Conservation (phyloP, 2,329 filamentous ascomycete genomes). For the Aspergillus eucalypticola region DNA sequence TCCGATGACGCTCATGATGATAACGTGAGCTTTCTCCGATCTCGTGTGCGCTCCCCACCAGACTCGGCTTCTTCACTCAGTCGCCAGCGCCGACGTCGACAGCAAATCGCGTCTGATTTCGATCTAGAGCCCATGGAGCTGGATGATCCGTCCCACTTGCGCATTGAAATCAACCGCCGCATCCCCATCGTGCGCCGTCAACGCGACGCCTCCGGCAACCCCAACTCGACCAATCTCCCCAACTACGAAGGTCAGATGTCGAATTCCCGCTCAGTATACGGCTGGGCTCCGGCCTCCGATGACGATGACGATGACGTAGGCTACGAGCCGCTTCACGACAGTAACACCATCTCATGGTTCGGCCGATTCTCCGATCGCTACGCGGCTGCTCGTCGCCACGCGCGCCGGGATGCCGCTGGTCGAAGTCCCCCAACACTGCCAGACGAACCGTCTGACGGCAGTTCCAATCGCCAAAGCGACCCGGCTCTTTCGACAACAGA, state of each 20-base stretch:
- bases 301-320: constrained; percentile 34
- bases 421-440: constrained; percentile 21
- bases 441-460: constrained; percentile 27
- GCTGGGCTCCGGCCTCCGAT: constrained; percentile 58
- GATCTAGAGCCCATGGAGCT: constrained; percentile 40
- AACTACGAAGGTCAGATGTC: constrained; percentile 58
- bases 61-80: constrained; percentile 30
- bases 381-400: constrained; percentile 24
- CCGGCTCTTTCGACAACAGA: constrained; percentile 37
- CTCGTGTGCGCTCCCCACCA: constrained; percentile 31
- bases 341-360: constrained; percentile 30
- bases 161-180: constrained; percentile 45
- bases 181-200: constrained; percentile 39
- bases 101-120: constrained; percentile 27
- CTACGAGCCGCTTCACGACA: constrained; percentile 32
- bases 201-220: constrained; percentile 44
- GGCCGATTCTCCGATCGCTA: constrained; percentile 30
- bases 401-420: constrained; percentile 25
- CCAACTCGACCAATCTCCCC: constrained; percentile 40
- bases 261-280: constrained; percentile 57
- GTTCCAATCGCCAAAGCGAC: constrained; percentile 24
- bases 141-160: constrained; percentile 32
- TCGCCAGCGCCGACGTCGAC: constrained; percentile 36
- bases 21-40: constrained; percentile 55
- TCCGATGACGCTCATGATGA: constrained; percentile 49